Evolutionary conservation across 495 filamentous ascomycete genomes (phyloP).

Genomic region (Aspergillus sparsus): DNA sequence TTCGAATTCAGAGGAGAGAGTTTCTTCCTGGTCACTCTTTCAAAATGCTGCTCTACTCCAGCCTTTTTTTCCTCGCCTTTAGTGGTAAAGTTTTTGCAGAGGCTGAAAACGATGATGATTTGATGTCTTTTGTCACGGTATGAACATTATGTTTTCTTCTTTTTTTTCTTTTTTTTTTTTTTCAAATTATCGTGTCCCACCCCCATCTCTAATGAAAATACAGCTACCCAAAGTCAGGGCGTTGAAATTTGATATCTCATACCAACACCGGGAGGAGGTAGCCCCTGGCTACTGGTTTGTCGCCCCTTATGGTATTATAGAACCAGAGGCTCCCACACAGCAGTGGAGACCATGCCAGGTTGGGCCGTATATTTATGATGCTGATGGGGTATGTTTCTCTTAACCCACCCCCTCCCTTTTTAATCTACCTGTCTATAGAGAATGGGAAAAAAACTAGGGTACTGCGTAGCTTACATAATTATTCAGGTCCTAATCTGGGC

Average conservation of each 20-base stretch:
- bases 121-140: conserved; percentile 47
- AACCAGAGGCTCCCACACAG: conserved; percentile 30
- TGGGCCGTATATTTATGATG: conserved; percentile 48
- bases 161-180: neutral
- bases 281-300: conserved; percentile 47
- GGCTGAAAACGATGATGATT: conserved; percentile 37
- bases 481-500: conserved; percentile 44
- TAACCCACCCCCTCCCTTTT: neutral
- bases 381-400: conserved; percentile 35
- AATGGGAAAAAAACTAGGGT: neutral
- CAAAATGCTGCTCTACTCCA: conserved; percentile 33
- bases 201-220: conserved; percentile 8
- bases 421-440: neutral
- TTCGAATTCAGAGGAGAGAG: conserved; percentile 23
- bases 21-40: conserved; percentile 34
- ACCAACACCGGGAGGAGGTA: conserved; percentile 25
- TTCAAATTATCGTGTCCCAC: too few species aligned
- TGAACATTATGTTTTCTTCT: too few species aligned
- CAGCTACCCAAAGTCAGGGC: conserved; percentile 33
- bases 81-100: conserved; percentile 29
- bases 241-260: conserved; percentile 28
- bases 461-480: neutral
- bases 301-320: conserved; percentile 42
- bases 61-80: conserved; percentile 32
- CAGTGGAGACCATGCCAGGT: conserved; percentile 44